Conservation (phyloP, 2,329 filamentous ascomycete species). For the Emergomyces orientalis region DNA sequence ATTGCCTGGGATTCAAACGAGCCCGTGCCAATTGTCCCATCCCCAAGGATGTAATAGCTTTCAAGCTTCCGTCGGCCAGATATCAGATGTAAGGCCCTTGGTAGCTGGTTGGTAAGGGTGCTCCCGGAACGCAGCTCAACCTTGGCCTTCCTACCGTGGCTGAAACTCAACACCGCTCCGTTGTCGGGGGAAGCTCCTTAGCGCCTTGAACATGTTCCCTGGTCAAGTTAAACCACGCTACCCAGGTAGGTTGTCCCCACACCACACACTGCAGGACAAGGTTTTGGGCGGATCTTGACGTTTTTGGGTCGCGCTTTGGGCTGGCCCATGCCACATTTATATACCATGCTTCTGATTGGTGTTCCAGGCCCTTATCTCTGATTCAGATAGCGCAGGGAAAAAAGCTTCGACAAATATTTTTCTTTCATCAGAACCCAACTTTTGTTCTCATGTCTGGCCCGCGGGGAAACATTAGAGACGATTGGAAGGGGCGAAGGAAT, state of each 20-base stretch:
- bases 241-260: no score
- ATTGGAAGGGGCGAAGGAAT: not conserved
- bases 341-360: not conserved
- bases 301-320: not conserved
- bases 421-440: not conserved
- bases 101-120: not conserved
- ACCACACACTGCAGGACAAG: not conserved
- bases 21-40: not conserved
- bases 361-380: constrained; percentile 3
- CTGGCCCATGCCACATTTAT: not conserved
- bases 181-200: not conserved
- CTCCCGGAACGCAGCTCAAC: not conserved
- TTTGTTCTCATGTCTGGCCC: not conserved
- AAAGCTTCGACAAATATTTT: constrained; percentile 7
- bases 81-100: not conserved
- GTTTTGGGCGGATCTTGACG: not conserved
- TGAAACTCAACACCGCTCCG: not conserved
- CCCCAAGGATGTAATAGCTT: not conserved
- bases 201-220: no score
- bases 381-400: not conserved
- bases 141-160: not conserved
- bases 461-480: not conserved
- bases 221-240: not conserved
- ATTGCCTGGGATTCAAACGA: no score
- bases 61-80: not conserved